These are phyloP conservation scores for Bruguiera hainesii DNA, from an alignment of 441 rosid genomes.

Conservation along the genomic window DNA sequence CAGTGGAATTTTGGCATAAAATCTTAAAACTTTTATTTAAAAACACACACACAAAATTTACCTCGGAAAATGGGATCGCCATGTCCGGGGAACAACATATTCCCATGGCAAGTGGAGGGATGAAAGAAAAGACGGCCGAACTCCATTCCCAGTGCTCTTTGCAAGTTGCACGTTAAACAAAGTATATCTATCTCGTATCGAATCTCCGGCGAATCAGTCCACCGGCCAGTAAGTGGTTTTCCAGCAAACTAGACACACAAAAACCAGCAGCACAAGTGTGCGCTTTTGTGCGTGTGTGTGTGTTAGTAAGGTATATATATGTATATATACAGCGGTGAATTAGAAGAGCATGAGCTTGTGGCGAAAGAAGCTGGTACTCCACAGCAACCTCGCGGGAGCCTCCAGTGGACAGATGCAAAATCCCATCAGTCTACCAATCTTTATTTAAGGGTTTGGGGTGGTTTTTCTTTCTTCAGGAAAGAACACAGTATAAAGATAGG, in stretches of 20 bases:
- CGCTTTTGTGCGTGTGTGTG: neutral
- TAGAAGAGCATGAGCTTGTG: constrained; percentile 91
- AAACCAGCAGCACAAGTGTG: neutral
- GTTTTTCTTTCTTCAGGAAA: neutral
- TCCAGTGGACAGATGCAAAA: constrained; percentile 73
- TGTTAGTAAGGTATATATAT: neutral
- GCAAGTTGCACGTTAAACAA: neutral
- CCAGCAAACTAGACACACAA: neutral
- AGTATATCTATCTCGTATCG: neutral
- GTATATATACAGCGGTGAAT: neutral
- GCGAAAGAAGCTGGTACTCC: constrained; percentile 97
- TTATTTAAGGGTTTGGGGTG: neutral
- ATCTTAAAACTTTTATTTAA: no score
- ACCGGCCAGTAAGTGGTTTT: neutral
- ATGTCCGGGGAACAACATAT: constrained; percentile 59
- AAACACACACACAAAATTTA: constrained; percentile 6
- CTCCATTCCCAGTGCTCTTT: constrained; percentile 39
- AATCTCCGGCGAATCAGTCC: constrained; percentile 8
- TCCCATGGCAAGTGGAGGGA: constrained; percentile 45
- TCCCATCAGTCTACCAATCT: constrained; percentile 61
- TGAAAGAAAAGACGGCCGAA: constrained; percentile 62
- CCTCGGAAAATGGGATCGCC: constrained; percentile 49
- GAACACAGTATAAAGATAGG: neutral
- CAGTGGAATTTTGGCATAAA: no score
- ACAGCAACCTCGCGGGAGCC: constrained; percentile 83